phyloP scores from a whole-genome alignment of 805 yeast species.

The Saccharomycopsis schoenii region DNA sequence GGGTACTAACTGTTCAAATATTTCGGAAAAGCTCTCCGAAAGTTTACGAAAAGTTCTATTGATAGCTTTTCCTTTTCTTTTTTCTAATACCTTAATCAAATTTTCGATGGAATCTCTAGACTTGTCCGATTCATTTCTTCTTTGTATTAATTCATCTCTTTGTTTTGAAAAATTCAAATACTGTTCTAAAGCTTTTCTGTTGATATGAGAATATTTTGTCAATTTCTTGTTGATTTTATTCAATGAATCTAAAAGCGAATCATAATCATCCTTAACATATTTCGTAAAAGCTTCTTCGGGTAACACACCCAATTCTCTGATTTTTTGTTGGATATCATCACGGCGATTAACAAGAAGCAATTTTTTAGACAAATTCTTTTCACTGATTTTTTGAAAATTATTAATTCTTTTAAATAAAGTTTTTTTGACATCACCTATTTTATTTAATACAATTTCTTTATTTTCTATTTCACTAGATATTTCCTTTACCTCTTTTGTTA shows the following conservation, averaged over 20 bases:
- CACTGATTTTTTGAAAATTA: slow-evolving; percentile 51
- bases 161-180: slow-evolving; percentile 63
- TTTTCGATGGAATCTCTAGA: slow-evolving; percentile 67
- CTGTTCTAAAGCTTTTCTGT: slow-evolving; percentile 85
- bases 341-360: slow-evolving; percentile 49
- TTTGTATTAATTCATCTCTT: slow-evolving; percentile 49
- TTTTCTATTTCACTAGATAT: slow-evolving; percentile 25
- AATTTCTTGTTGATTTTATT: slow-evolving; percentile 47
- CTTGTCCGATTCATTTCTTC: slow-evolving; percentile 58
- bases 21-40: slow-evolving; percentile 57
- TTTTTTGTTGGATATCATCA: slow-evolving; percentile 61
- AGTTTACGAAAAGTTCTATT: slow-evolving; percentile 69
- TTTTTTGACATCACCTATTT: slow-evolving; percentile 16
- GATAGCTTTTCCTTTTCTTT: slow-evolving; percentile 77
- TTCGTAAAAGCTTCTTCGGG: slow-evolving; percentile 70
- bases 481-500: slow-evolving; percentile 25
- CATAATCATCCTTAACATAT: slow-evolving; percentile 38
- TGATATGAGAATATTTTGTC: slow-evolving; percentile 63
- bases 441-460: slow-evolving; percentile 21
- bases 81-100: slow-evolving; percentile 58
- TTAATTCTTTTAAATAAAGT: slow-evolving; percentile 37
- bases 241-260: slow-evolving; percentile 42
- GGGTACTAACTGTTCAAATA: slow-evolving; percentile 78
- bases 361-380: slow-evolving; percentile 53
- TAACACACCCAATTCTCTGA: slow-evolving; percentile 77